phyloP scores from a whole-genome alignment of 106 monocot species.

The Platanthera guangdongensis region DNA sequence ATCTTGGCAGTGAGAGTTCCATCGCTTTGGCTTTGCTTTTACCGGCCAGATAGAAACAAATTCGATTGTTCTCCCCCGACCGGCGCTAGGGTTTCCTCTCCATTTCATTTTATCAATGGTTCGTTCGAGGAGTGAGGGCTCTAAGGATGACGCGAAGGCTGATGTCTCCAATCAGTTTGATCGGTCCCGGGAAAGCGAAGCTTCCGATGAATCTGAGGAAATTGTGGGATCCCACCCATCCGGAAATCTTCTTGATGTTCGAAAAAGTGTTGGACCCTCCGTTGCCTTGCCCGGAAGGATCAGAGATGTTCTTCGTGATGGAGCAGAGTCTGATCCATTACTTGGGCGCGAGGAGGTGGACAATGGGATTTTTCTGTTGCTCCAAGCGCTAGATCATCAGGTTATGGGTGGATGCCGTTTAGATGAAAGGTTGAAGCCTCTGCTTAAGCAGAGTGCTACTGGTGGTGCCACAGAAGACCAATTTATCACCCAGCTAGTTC shows the following conservation, averaged over 20 bases:
- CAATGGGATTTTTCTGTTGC: conserved; percentile 36
- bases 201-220: conserved; percentile 8
- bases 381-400: conserved; percentile 71
- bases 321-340: conserved; percentile 24
- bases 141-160: conserved; percentile 8
- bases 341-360: conserved; percentile 24
- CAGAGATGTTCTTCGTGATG: conserved; percentile 16
- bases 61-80: not conserved
- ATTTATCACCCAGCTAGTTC: conserved; percentile 43
- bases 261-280: not conserved
- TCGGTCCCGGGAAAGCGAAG: conserved; percentile 5
- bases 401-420: conserved; percentile 74
- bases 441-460: conserved; percentile 41
- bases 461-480: conserved; percentile 42
- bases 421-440: conserved; percentile 71
- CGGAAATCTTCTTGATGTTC: not conserved
- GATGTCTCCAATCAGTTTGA: conserved; percentile 20
- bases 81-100: not conserved
- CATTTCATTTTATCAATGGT: conserved; percentile 19
- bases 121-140: conserved; percentile 13
- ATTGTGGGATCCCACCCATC: conserved; percentile 11
- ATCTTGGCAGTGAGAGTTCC: too few species aligned
- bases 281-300: conserved; percentile 15
- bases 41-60: too few species aligned
- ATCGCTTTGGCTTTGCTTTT: too few species aligned